phyloP scores from a whole-genome alignment of 306 rosid genomes.

The Trifolium repens region DNA sequence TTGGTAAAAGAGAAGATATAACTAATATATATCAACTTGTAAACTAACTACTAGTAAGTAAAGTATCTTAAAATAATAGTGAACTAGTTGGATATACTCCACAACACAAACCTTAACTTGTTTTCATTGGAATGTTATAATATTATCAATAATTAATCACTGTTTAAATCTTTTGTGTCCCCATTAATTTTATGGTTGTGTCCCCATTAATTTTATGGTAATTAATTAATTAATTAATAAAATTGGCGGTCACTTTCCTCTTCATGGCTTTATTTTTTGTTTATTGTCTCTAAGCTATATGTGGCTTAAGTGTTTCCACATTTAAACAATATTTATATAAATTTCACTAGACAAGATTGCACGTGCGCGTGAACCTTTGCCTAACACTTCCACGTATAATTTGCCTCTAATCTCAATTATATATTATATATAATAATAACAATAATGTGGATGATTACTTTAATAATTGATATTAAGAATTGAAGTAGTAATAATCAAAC shows the following conservation, averaged over 20 bases:
- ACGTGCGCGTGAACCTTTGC: conserved; percentile 25
- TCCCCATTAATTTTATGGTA: background rate
- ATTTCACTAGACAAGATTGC: conserved; percentile 15
- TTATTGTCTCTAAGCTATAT: conserved; percentile 2
- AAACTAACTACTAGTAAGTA: too few species aligned
- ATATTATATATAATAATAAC: background rate
- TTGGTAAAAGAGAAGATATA: too few species aligned
- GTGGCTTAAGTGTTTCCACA: conserved; percentile 45
- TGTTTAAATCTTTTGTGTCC: conserved; percentile 6
- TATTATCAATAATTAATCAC: background rate
- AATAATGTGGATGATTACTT: background rate
- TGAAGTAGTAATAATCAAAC: background rate
- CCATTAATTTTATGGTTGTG: background rate
- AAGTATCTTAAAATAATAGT: too few species aligned
- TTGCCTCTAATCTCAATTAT: conserved; percentile 32
- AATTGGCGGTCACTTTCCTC: conserved; percentile 32
- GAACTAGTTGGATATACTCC: background rate
- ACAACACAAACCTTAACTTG: conserved; percentile 27
- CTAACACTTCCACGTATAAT: conserved; percentile 43
- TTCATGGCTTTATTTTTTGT: conserved; percentile 4
- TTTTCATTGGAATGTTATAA: background rate
- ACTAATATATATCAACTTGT: too few species aligned
- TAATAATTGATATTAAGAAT: conserved; percentile 36
- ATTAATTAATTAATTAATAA: background rate
- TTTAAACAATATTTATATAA: conserved; percentile 29